These are phyloP conservation scores for Colletotrichum horii DNA, from an alignment of 2,329 filamentous ascomycete genomes.

Conservation along the genomic window DNA sequence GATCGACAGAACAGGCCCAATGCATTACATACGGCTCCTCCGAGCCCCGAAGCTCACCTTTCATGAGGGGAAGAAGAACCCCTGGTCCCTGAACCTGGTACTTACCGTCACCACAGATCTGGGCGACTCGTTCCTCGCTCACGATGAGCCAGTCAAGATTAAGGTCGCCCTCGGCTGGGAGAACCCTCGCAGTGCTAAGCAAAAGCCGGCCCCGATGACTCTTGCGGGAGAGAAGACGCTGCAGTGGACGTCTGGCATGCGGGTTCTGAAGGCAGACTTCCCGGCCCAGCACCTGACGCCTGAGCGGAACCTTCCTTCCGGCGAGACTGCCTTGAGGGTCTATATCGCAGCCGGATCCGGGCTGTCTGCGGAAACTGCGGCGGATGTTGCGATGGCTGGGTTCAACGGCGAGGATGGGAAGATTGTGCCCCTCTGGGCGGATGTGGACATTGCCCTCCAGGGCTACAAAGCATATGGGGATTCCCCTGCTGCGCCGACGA, in stretches of 20 bases:
- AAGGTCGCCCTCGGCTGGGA: constrained; percentile 34
- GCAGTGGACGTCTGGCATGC: constrained; percentile 35
- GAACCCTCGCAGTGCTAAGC: constrained; percentile 23
- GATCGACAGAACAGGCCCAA: constrained; percentile 27
- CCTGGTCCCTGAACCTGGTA: constrained; percentile 44
- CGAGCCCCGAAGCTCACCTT: constrained; percentile 47
- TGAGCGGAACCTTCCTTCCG: not conserved
- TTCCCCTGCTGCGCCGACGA: constrained; percentile 24
- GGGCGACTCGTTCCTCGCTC: constrained; percentile 59
- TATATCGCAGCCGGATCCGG: not conserved
- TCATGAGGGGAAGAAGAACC: constrained; percentile 23
- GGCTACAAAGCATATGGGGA: not conserved
- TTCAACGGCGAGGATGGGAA: constrained; percentile 33
- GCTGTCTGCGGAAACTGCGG: not conserved
- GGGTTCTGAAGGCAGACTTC: constrained; percentile 41
- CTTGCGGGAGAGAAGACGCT: constrained; percentile 21
- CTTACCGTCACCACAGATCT: constrained; percentile 64
- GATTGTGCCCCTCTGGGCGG: constrained; percentile 49
- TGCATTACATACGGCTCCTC: constrained; percentile 65
- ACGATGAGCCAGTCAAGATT: constrained; percentile 49
- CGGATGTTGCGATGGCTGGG: not conserved
- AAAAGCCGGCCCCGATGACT: constrained; percentile 27
- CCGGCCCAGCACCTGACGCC: not conserved
- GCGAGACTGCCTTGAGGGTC: not conserved
- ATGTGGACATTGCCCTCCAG: constrained; percentile 25